These are phyloP conservation scores for Leishmania martiniquensis DNA, from an alignment of 208 protist genomes.

Conservation along the genomic window DNA sequence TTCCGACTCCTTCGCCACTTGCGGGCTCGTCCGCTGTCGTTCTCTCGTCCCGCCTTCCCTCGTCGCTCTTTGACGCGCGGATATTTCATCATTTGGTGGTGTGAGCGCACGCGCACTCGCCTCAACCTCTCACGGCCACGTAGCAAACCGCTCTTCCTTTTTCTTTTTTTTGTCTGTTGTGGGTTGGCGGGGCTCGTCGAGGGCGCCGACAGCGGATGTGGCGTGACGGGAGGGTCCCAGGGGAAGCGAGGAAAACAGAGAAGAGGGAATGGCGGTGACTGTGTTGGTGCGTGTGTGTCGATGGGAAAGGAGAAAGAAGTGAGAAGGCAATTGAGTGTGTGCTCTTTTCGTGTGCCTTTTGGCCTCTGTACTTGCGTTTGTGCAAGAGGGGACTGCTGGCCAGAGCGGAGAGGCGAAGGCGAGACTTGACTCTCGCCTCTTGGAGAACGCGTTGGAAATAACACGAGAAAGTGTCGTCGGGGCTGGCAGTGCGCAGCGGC, in stretches of 20 bases:
- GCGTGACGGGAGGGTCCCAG: neutral
- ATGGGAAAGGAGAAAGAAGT: neutral
- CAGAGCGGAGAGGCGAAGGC: neutral
- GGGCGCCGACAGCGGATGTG: neutral
- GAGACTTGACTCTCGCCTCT: neutral
- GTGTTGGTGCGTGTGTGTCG: neutral
- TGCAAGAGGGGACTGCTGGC: neutral
- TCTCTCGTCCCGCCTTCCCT: neutral
- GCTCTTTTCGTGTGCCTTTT: neutral
- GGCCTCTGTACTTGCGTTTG: neutral
- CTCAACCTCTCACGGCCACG: no score
- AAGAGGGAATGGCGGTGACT: neutral
- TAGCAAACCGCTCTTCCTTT: neutral
- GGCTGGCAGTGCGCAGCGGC: neutral
- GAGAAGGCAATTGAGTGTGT: neutral
- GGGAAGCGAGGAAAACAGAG: no score
- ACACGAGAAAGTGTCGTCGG: neutral
- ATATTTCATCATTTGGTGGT: neutral
- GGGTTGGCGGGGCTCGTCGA: neutral
- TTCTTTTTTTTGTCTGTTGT: neutral
- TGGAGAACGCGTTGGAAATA: neutral
- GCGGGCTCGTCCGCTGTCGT: neutral
- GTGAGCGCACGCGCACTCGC: neutral
- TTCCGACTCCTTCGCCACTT: neutral
- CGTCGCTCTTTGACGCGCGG: neutral